These are phyloP conservation scores for Scheffersomyces stipitis DNA, from an alignment of 805 yeast genomes.

Conservation along the genomic window DNA sequence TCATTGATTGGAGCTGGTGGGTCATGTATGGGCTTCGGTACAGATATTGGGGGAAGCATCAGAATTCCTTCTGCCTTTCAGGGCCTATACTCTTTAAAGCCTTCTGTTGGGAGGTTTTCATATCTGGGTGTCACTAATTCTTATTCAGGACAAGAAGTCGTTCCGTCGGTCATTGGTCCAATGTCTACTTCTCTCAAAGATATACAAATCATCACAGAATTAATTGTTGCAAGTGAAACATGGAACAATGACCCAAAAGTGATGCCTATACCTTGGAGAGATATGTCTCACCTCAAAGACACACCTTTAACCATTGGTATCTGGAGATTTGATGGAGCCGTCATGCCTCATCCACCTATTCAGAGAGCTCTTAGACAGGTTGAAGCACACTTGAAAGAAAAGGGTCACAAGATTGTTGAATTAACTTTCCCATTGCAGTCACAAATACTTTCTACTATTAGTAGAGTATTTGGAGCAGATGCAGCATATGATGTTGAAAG, in stretches of 20 bases:
- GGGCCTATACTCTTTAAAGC: constrained; percentile 61
- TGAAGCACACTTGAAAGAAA: constrained; percentile 52
- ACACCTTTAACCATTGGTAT: constrained; percentile 56
- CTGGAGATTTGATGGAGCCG: constrained; percentile 62
- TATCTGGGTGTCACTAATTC: constrained; percentile 49
- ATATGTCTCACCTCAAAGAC: constrained; percentile 41
- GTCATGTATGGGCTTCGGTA: constrained; percentile 62
- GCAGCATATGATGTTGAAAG: too few species aligned
- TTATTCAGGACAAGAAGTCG: constrained; percentile 64
- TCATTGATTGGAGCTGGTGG: constrained; percentile 59
- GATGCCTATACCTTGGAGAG: constrained; percentile 54
- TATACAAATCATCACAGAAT: constrained; percentile 62
- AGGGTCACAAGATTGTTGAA: constrained; percentile 57
- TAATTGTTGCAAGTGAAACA: constrained; percentile 62
- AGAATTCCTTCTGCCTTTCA: constrained; percentile 67
- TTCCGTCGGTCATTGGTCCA: constrained; percentile 69
- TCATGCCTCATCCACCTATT: constrained; percentile 67
- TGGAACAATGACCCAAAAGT: constrained; percentile 53
- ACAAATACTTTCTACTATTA: too few species aligned
- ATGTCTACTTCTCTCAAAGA: constrained; percentile 64
- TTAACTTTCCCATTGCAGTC: too few species aligned
- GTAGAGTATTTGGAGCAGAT: too few species aligned
- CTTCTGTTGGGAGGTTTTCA: constrained; percentile 53
- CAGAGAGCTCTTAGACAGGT: constrained; percentile 50
- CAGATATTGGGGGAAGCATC: constrained; percentile 73